Conservation (phyloP, 1,284 basidiomycete species). For the Taiwanofungus camphoratus region DNA sequence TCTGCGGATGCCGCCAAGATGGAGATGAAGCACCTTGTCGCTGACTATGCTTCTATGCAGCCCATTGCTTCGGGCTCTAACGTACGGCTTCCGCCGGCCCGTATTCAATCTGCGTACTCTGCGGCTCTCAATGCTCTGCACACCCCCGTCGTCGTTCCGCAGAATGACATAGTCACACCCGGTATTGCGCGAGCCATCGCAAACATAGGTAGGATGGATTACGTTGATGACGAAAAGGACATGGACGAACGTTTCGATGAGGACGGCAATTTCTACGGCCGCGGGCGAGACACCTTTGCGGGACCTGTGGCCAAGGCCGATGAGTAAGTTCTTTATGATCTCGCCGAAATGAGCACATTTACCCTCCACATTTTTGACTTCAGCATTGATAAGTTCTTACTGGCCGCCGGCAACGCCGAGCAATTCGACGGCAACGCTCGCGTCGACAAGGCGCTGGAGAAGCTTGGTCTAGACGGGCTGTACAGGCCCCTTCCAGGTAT, state of each 20-base stretch:
- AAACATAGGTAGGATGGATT: background rate
- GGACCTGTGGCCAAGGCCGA: constrained; percentile 41
- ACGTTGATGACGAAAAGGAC: background rate
- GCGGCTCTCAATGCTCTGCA: background rate
- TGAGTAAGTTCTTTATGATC: constrained; percentile 35
- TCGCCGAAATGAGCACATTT: background rate
- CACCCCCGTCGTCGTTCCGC: background rate
- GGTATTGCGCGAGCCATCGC: too few relatives aligned
- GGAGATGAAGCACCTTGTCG: constrained; percentile 3
- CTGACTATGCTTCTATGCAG: background rate
- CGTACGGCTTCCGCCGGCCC: background rate
- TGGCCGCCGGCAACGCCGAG: constrained; percentile 50
- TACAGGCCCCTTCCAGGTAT: constrained; percentile 46
- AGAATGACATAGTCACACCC: background rate
- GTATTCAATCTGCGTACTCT: background rate
- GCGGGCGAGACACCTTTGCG: constrained; percentile 37
- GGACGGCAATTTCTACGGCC: constrained; percentile 40
- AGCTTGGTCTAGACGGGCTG: constrained; percentile 37
- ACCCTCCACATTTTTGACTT: background rate
- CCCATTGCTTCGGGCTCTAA: constrained; percentile 15
- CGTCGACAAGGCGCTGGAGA: constrained; percentile 43
- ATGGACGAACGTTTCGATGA: constrained; percentile 29
- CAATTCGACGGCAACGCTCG: constrained; percentile 49
- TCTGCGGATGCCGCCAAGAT: constrained; percentile 2
- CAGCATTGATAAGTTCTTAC: constrained; percentile 46